Evolutionary conservation across 179 eudicot species (phyloP).

Genomic region (Spergularia azorica): DNA sequence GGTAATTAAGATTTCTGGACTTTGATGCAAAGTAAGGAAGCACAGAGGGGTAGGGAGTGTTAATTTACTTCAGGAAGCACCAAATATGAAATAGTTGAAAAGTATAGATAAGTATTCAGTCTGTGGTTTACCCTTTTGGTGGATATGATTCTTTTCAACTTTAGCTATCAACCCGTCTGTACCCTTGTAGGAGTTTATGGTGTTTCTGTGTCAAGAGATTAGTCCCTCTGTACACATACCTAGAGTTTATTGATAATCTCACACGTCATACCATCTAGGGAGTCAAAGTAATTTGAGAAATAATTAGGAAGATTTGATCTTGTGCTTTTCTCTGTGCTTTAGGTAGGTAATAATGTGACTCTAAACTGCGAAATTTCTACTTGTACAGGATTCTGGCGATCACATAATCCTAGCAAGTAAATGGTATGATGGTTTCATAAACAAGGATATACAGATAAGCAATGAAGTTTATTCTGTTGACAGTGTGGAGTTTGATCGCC

Average conservation of each 20-base stretch:
- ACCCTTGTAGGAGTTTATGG: not conserved
- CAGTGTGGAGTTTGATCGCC: conserved; percentile 79
- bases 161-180: not conserved
- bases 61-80: not conserved
- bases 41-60: not conserved
- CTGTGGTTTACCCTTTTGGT: not conserved
- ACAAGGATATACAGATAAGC: conserved; percentile 59
- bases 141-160: not conserved
- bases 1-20: not conserved
- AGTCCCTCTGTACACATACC: not conserved
- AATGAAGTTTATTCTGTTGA: conserved; percentile 78
- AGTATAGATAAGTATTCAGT: conserved; percentile 3
- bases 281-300: not conserved
- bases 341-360: no score
- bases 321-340: conserved; percentile 5
- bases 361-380: no score
- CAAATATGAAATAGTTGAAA: not conserved
- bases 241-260: not conserved
- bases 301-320: not conserved
- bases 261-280: not conserved
- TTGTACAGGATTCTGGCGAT: conserved; percentile 48
- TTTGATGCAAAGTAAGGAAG: conserved; percentile 13
- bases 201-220: not conserved
- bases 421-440: conserved; percentile 77
- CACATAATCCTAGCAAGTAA: conserved; percentile 44